These are phyloP conservation scores for Ailanthus altissimus DNA, from an alignment of 345 rosid species.

Conservation along the genomic window DNA sequence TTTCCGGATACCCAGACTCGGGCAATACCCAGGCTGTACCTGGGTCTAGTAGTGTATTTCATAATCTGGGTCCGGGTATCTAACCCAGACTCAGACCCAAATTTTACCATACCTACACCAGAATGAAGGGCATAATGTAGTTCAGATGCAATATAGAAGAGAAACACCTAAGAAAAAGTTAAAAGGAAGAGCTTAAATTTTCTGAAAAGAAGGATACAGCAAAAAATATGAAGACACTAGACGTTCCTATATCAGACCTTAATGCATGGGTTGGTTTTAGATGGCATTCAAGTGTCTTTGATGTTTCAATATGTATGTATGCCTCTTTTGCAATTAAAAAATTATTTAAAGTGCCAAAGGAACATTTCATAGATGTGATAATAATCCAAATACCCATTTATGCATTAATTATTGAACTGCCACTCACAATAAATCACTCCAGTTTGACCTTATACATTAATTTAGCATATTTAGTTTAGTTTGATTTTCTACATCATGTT, in stretches of 20 bases:
- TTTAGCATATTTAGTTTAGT: not conserved
- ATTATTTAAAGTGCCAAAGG: not conserved
- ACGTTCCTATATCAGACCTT: not conserved
- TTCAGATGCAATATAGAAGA: not conserved
- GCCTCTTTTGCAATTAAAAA: not conserved
- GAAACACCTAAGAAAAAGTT: not conserved
- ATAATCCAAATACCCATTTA: not conserved
- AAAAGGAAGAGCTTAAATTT: not conserved
- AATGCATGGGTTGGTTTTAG: not conserved
- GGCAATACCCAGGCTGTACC: too few species aligned
- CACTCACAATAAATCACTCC: not conserved
- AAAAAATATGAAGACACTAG: not conserved
- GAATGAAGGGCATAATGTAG: not conserved
- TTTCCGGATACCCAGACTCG: too few species aligned
- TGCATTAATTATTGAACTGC: not conserved
- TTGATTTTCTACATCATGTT: not conserved
- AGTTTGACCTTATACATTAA: not conserved
- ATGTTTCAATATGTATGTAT: not conserved
- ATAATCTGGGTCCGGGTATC: too few species aligned
- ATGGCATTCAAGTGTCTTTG: not conserved
- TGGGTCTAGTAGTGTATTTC: too few species aligned
- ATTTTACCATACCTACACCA: not conserved
- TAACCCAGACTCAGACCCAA: too few species aligned
- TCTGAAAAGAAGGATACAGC: not conserved
- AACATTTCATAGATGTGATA: not conserved